Evolutionary conservation across 495 filamentous ascomycete species (phyloP).

Genomic region (Staphylotrichum tortipilum): DNA sequence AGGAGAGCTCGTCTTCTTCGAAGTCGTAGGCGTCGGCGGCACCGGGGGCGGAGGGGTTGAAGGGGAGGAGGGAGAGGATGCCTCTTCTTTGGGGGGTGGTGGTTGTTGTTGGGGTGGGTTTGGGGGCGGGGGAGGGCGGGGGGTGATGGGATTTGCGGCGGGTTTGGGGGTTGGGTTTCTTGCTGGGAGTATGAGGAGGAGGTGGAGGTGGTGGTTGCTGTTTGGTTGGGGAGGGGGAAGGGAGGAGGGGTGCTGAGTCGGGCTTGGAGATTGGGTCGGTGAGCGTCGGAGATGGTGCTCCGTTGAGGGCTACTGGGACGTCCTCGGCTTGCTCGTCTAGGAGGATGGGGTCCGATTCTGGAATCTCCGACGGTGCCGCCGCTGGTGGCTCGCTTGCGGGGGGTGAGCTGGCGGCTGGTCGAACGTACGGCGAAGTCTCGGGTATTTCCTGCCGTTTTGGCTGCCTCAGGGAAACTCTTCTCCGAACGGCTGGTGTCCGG

Average conservation of each 20-base stretch:
- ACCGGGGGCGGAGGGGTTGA: not conserved
- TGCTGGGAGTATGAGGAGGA: not conserved
- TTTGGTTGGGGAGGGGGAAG: not conserved
- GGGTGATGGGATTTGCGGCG: not conserved
- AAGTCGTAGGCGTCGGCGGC: conserved; percentile 11
- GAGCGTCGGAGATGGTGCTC: conserved; percentile 6
- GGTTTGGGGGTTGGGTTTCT: not conserved
- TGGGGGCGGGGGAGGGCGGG: not conserved
- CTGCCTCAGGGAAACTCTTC: not conserved
- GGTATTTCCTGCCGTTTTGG: not conserved
- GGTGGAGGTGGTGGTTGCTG: not conserved
- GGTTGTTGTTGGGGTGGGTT: not conserved
- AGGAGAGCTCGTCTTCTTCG: conserved; percentile 30
- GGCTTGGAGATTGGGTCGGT: not conserved
- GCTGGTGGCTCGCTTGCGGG: not conserved
- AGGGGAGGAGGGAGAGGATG: conserved; percentile 21
- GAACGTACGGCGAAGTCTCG: conserved; percentile 1
- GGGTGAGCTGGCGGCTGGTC: not conserved
- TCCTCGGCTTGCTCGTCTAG: not conserved
- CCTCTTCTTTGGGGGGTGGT: not conserved
- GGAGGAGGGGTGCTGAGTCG: not conserved
- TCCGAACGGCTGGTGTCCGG: not conserved
- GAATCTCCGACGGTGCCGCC: not conserved
- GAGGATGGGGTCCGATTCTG: not conserved
- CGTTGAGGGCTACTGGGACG: not conserved